phyloP scores from a whole-genome alignment of 139 green algal genomes.

The Volvox reticuliferus region DNA sequence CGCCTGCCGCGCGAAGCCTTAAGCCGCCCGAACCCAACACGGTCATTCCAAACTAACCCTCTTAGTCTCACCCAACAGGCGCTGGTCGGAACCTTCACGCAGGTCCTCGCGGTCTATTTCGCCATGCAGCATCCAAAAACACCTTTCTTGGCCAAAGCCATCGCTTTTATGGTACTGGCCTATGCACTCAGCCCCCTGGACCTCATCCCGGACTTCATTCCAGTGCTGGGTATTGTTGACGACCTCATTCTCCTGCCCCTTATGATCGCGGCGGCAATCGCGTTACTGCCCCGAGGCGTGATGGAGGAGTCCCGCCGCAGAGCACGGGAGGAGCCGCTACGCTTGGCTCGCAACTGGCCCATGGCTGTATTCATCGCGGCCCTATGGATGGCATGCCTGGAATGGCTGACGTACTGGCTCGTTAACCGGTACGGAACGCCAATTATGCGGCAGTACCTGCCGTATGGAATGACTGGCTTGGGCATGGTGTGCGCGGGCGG shows the following conservation, averaged over 20 bases:
- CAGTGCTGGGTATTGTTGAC: slow-evolving; percentile 58
- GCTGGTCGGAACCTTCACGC: background rate
- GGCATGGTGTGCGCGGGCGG: background rate
- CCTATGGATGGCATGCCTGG: slow-evolving; percentile 29
- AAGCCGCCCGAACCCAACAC: too few species aligned
- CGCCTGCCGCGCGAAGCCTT: too few species aligned
- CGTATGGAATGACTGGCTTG: slow-evolving; percentile 18
- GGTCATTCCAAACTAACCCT: too few species aligned
- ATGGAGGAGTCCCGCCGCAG: slow-evolving; percentile 44
- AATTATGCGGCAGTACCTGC: background rate
- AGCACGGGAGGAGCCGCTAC: slow-evolving; percentile 42
- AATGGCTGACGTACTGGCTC: slow-evolving; percentile 34
- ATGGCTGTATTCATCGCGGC: slow-evolving; percentile 42
- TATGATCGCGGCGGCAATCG: slow-evolving; percentile 51
- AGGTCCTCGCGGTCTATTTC: slow-evolving; percentile 24
- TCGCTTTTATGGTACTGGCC: slow-evolving; percentile 35
- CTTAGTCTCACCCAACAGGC: too few species aligned
- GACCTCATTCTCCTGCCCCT: slow-evolving; percentile 72
- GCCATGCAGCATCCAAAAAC: slow-evolving; percentile 11
- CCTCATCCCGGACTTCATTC: slow-evolving; percentile 78
- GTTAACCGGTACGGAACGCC: slow-evolving; percentile 33
- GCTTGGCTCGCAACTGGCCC: slow-evolving; percentile 51
- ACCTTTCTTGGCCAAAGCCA: slow-evolving; percentile 19
- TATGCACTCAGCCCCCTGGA: slow-evolving; percentile 57
- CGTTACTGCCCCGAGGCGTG: slow-evolving; percentile 53